Conservation (phyloP, 2,329 filamentous ascomycete species). For the Calonectria pauciramosa region DNA sequence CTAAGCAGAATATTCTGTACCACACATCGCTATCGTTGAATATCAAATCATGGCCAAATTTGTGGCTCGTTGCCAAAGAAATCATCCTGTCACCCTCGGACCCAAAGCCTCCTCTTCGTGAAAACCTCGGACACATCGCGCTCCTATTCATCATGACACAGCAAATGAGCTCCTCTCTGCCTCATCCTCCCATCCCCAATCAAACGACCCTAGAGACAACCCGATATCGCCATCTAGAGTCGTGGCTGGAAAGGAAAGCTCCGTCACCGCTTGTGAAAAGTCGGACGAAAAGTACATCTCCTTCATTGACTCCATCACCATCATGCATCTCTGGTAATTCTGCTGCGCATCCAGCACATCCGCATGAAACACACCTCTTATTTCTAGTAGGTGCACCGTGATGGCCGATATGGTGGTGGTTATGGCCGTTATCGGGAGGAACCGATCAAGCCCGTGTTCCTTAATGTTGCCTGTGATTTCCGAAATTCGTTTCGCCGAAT, state of each 20-base stretch:
- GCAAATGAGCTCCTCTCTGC: not conserved
- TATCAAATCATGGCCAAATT: not conserved
- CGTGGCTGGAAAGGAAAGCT: not conserved
- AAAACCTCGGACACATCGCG: not conserved
- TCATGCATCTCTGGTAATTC: not conserved
- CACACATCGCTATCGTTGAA: not conserved
- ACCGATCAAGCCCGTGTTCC: not conserved
- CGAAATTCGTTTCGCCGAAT: slow-evolving; percentile 86
- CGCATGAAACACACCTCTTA: not conserved
- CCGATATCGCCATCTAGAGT: not conserved
- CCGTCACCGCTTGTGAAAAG: not conserved
- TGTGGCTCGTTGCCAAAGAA: not conserved
- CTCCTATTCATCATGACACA: not conserved
- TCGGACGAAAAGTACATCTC: slow-evolving; percentile 1
- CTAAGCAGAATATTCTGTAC: not conserved
- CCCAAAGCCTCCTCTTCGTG: not conserved
- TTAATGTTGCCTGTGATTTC: not conserved
- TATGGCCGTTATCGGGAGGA: slow-evolving; percentile 1
- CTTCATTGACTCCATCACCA: not conserved
- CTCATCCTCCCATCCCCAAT: not conserved
- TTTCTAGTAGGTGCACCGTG: not conserved
- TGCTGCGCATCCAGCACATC: not conserved
- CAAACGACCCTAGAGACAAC: not conserved
- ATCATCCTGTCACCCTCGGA: not conserved
- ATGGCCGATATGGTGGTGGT: not conserved